A percentile compares a stretch with the other conserved stretches of the same genome.
phyloP scores from a whole-genome alignment of 345 rosid genomes.

The Gossypium sturtianum region DNA sequence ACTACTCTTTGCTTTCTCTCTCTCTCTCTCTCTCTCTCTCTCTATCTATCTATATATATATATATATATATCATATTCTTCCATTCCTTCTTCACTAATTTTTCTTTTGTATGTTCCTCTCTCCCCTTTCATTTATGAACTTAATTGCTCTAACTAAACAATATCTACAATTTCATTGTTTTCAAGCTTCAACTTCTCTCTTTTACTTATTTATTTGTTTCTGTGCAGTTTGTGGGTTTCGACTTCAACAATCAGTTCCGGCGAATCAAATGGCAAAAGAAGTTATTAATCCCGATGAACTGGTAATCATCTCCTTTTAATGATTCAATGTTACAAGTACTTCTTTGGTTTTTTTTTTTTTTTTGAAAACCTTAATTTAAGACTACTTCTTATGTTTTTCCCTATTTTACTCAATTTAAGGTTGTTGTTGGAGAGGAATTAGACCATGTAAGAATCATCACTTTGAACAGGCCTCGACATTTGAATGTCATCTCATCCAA shows the following conservation, averaged over 20 bases:
- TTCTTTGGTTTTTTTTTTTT: not conserved
- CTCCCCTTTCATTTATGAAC: not conserved
- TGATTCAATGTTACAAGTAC: not conserved
- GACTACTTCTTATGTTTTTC: not conserved
- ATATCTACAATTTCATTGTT: not conserved
- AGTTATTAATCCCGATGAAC: slow-evolving; percentile 28
- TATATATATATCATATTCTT: not conserved
- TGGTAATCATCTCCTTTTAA: slow-evolving; percentile 14
- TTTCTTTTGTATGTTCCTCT: not conserved
- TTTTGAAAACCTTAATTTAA: not conserved
- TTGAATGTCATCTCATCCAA: slow-evolving; percentile 74
- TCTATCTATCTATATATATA: not conserved
- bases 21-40: too few relatives aligned
- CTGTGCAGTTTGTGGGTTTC: slow-evolving; percentile 9
- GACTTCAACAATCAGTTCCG: not conserved
- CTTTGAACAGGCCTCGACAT: slow-evolving; percentile 81
- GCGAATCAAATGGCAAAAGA: slow-evolving; percentile 31
- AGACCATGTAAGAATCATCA: slow-evolving; percentile 48
- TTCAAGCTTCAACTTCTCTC: not conserved
- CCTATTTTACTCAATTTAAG: slow-evolving; percentile 24
- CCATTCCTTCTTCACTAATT: not conserved
- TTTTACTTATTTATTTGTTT: not conserved
- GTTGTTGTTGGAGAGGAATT: slow-evolving; percentile 71
- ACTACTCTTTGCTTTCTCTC: not conserved
- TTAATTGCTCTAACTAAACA: not conserved